Conservation (phyloP, 2,329 filamentous ascomycete species). For the Fusarium xyrophilum region DNA sequence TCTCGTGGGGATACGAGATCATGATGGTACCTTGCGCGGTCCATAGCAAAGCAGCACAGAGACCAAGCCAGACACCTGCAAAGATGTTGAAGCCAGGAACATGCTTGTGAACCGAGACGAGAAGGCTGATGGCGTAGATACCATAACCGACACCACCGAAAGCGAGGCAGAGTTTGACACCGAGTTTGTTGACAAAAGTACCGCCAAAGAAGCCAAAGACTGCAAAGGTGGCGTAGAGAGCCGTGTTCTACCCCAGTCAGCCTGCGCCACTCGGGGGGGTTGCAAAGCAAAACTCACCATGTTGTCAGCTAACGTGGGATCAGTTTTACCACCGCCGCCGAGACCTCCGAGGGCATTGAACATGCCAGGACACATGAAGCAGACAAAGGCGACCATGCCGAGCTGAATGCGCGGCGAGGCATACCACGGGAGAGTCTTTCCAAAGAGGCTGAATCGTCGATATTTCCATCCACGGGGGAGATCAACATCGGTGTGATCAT, state of each 20-base stretch:
- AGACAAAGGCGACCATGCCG: constrained; percentile 65
- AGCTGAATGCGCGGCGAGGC: constrained; percentile 76
- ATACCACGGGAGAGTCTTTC: constrained; percentile 59
- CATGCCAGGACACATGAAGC: constrained; percentile 73
- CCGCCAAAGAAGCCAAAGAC: constrained; percentile 73
- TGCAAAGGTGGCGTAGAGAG: constrained; percentile 74
- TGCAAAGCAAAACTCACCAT: constrained; percentile 34
- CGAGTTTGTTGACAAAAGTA: constrained; percentile 77
- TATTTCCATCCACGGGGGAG: constrained; percentile 39
- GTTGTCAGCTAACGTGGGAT: constrained; percentile 53
- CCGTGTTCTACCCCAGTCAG: constrained; percentile 52
- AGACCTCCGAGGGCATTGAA: constrained; percentile 72
- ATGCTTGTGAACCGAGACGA: constrained; percentile 72
- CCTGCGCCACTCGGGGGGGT: neutral
- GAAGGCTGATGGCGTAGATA: constrained; percentile 70
- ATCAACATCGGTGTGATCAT: constrained; percentile 6
- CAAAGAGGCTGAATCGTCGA: constrained; percentile 30
- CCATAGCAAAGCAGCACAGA: constrained; percentile 83
- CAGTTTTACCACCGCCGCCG: constrained; percentile 63
- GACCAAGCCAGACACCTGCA: constrained; percentile 75
- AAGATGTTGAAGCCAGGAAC: constrained; percentile 60
- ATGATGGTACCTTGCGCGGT: constrained; percentile 84
- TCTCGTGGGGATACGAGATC: constrained; percentile 86
- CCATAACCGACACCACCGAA: constrained; percentile 79
- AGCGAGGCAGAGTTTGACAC: constrained; percentile 69